Evolutionary conservation across 768 basidiomycete species (phyloP), one percentile per base, ranked within the genome.

Genomic region (Fistulinella prunicolor): DNA sequence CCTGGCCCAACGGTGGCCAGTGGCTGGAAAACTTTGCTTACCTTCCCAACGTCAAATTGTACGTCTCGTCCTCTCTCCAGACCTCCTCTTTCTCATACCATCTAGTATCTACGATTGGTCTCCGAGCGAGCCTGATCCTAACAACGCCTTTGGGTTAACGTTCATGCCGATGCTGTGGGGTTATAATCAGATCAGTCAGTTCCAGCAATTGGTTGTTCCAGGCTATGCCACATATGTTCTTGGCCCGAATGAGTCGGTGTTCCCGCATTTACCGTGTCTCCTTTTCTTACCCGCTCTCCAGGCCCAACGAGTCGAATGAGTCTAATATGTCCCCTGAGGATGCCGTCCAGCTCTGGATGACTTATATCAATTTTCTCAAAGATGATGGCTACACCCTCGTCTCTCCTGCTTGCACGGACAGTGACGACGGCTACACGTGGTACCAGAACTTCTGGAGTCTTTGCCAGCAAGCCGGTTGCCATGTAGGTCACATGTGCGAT

Each of bases 161-260:
- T 12, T 5, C 32, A 34, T 34, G 32, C 77, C 85, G 19, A 86
- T 86, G 85, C 64, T 89, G 1, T 92, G 87, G 88, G 83, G 85
- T 49, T 44, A 48, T 0, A 67, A 76, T 14, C 70, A 83, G 41
- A 51, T 72, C 26, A 37, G 6, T 3, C 68, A 73, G 1, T 86
- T 86, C 63, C 53, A 70, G 48, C 56, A 57, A 0, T 47, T 63
- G 29, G 77, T 82, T 20, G 63, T 71, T 37, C 35, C 58, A n/a
- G 81, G 79, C 26, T 81, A 83, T 57, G 77, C 81, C 44, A 56
- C 67, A 20, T 58, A 59, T 44, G 79, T 74, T 34, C 54, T 86
- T 19, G 85, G 82, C 44, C 67, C 77, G 62, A 96, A 95, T 59
- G 93, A 93, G 92, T 91, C 49, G 10, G 82, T 53, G 19, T 36